Base-by-base conservation (phyloP, 202 grass and related monocot species). In the Setaria italica region DNA sequence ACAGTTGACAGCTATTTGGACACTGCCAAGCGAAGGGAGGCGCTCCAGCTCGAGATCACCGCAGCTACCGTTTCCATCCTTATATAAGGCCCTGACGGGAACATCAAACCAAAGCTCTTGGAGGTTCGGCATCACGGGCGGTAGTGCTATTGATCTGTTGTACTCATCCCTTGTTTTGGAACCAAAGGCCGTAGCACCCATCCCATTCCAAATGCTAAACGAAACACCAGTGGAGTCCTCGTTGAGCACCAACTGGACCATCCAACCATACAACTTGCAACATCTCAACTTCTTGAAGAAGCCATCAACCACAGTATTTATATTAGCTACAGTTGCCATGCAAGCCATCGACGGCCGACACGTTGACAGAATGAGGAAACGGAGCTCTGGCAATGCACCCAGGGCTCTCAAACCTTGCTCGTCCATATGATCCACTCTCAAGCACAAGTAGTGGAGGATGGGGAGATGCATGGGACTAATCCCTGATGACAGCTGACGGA, bases 391-490 rank as follows among this genome's bases (percentile, higher is more conserved):
- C 51, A 76, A 42, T 34, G 16, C n/a, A 2, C 73, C 73, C 0
- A 76, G 33, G 19, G 32, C 39, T 58, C 13, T 9, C 53, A 76
- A 37, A 37, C 37, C 53, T 11, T 39, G 1, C 6, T 77, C 74
- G 0, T 77, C 17, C 35, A 77, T 6, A 42, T 9, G 4, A 2
- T 42, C 2, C 54, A 59, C 54, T 0, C 3, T 0, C 74, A 77
- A 6, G 0, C 0, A 0, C 13, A 77, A 13, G 19, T 4, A 2
- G 5, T 0, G 0, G 29, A 73, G 48, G 34, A 14, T 21, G 0
- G 2, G 4, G 39, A 76, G 47, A 76, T 3, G 2, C 35, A 19
- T 20, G 1, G 54, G 7, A 8, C 41, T 59, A 25, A 76, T 42
- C 33, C 54, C 25, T 3, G 19, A 6, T 3, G 54, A 54, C 5